phyloP scores from a whole-genome alignment of 2,329 filamentous ascomycete species.

The Epichloe elymi region DNA sequence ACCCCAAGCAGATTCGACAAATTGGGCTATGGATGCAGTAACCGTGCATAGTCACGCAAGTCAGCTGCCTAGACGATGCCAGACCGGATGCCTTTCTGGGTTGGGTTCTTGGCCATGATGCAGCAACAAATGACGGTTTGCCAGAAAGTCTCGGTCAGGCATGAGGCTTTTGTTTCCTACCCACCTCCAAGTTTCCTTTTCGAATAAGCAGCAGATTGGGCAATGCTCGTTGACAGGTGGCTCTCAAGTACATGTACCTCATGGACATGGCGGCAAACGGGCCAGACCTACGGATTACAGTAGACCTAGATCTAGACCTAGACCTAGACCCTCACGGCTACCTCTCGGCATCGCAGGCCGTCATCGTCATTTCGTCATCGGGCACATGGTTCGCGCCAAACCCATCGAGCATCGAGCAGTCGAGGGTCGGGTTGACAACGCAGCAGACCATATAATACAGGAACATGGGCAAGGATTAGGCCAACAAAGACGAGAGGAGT shows the following conservation, averaged over 20 bases:
- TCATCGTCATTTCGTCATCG: background rate
- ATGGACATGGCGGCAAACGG: background rate
- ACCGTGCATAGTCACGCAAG: background rate
- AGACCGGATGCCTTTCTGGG: constrained; percentile 4
- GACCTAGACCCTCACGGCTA: background rate
- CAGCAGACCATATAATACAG: background rate
- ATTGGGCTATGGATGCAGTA: background rate
- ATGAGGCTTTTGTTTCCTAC: background rate
- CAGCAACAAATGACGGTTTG: constrained; percentile 1
- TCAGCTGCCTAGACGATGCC: constrained; percentile 1
- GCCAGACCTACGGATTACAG: background rate
- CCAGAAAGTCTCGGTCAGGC: background rate
- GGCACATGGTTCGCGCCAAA: background rate
- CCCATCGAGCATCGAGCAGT: background rate
- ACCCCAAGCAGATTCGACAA: background rate
- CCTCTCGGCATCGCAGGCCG: background rate
- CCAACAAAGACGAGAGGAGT: background rate
- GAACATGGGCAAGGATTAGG: background rate
- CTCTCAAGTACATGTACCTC: background rate
- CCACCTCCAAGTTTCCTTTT: background rate
- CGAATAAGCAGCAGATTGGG: background rate
- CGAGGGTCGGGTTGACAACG: background rate
- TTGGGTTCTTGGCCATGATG: background rate
- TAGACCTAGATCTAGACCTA: no score
- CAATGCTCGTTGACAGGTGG: background rate